Percentiles rank a stretch among this genome's conserved stretches.
Conservation (phyloP, 768 basidiomycete species). For the Collybiopsis confluens region DNA sequence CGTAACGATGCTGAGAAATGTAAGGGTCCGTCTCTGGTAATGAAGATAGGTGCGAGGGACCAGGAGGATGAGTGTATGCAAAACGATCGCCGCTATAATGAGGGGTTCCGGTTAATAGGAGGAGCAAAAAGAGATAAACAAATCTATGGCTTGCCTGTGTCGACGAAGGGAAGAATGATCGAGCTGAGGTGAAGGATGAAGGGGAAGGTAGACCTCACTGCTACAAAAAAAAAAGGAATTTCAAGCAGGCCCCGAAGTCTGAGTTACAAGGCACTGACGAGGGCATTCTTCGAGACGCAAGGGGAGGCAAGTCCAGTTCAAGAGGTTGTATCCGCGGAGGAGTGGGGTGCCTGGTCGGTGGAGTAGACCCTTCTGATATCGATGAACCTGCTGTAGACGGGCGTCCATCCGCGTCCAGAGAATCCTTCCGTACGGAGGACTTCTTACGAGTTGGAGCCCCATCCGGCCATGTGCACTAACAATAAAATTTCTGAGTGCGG, state of each 20-base stretch:
- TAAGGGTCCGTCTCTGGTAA: slow-evolving; percentile 58
- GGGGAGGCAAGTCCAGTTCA: slow-evolving; percentile 32
- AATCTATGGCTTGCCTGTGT: not conserved
- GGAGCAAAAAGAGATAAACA: not conserved
- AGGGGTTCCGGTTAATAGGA: not conserved
- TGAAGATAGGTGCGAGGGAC: slow-evolving; percentile 18
- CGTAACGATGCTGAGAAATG: slow-evolving; percentile 49
- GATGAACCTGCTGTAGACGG: slow-evolving; percentile 78
- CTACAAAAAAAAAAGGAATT: slow-evolving; percentile 9
- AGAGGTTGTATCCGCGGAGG: slow-evolving; percentile 41
- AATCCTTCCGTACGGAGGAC: slow-evolving; percentile 51
- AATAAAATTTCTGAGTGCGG: slow-evolving; percentile 3
- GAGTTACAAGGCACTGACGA: slow-evolving; percentile 26
- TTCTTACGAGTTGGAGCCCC: slow-evolving; percentile 72
- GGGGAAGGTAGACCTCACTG: slow-evolving; percentile 43
- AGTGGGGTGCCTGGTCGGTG: slow-evolving; percentile 63
- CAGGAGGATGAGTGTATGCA: slow-evolving; percentile 5
- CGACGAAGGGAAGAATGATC: slow-evolving; percentile 23
- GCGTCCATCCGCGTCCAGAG: slow-evolving; percentile 44
- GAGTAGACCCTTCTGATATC: slow-evolving; percentile 69
- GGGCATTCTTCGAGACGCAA: slow-evolving; percentile 30
- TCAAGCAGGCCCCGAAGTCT: not conserved
- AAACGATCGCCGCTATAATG: slow-evolving; percentile 2
- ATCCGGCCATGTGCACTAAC: slow-evolving; percentile 82
- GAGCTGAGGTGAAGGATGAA: slow-evolving; percentile 35